phyloP scores from a whole-genome alignment of 495 filamentous ascomycete genomes.

The Aspergillus leporis region DNA sequence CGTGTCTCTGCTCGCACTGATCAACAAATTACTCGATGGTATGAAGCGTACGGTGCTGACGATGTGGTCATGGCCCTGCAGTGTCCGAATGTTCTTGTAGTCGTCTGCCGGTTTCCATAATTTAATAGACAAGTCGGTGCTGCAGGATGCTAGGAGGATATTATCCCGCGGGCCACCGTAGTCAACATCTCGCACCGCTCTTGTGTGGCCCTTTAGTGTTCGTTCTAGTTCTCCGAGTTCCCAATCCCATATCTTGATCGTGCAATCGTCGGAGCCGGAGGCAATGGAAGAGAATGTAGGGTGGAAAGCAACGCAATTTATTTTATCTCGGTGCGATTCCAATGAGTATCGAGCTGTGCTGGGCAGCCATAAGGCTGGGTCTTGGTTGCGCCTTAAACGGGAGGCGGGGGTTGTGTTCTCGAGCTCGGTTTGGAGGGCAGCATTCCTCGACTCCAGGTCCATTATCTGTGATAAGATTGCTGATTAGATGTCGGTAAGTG shows the following conservation, averaged over 20 bases:
- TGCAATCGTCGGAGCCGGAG: conserved; percentile 93
- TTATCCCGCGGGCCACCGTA: conserved; percentile 85
- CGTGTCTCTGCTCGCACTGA: conserved; percentile 76
- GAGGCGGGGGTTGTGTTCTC: conserved; percentile 84
- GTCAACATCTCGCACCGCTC: conserved; percentile 84
- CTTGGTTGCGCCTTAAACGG: conserved; percentile 74
- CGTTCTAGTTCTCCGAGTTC: conserved; percentile 91
- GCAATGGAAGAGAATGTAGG: conserved; percentile 88
- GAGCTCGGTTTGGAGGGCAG: conserved; percentile 73
- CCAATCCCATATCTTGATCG: conserved; percentile 97
- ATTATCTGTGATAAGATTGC: conserved; percentile 65
- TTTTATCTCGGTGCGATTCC: conserved; percentile 75
- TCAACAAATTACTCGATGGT: conserved; percentile 82
- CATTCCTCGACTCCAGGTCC: conserved; percentile 78
- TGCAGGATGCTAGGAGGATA: conserved; percentile 85
- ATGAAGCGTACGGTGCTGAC: conserved; percentile 87
- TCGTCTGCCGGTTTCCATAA: conserved; percentile 94
- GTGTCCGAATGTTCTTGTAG: conserved; percentile 92
- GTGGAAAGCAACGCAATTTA: conserved; percentile 92
- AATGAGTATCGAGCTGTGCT: conserved; percentile 78
- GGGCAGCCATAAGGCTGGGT: conserved; percentile 84
- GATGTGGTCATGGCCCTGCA: conserved; percentile 89
- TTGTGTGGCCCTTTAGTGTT: conserved; percentile 92
- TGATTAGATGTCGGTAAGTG: conserved; percentile 16
- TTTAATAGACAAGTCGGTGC: conserved; percentile 89